Evolutionary conservation across 2,329 filamentous ascomycete genomes (phyloP), one percentile per base, ranked within the genome.

Genomic region (Stemphylium vesicarium): DNA sequence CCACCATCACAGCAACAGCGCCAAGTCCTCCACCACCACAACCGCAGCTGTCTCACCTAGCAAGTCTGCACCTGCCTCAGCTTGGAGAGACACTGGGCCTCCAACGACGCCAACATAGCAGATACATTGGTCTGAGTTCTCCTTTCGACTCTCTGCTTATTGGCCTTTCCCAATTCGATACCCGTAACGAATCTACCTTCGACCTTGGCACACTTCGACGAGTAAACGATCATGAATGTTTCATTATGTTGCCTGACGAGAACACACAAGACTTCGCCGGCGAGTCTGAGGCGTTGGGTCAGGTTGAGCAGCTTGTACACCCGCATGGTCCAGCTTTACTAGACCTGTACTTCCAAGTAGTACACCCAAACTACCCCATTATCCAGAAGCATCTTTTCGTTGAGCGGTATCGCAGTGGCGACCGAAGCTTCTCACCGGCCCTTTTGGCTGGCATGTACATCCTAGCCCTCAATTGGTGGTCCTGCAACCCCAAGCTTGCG

Each of bases 401-500:
- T 59, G 89, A 93, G 72, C 89, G 90, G 69, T 91, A 93, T 77
- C 85, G 87, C 43, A 84, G 86, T 64, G 87, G 87, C 37, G 85
- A 90, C 65, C 84, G 85, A 49, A 87, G 90, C 63, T 90, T 94
- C 68, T 88, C 90, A 12, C 90, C 91, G 1, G 85, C 89, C 10
- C 79, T 95, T 22, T 81, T 96, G 13, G 90, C 90, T 29, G 90
- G 90, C 48, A 87, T 96, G 65, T 95, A 96, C 68, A 86, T 96
- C 20, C 80, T 96, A 20, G 91, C 92, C 8, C 84, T 96, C 68
- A 92, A 94, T 73, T 96, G 92, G 88, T 95, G 92, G 87, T 86
- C 91, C 46, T 83, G 90, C 58, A 88, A 87, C 59, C 84, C 87
- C 15, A 84, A 86, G 18, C 81, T 94, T 20, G 84, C 86, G 35